Percentiles rank a stretch among this genome's conserved stretches.
These are phyloP conservation scores for Cicer cuneatum DNA, from an alignment of 306 rosid genomes.

Conservation along the genomic window DNA sequence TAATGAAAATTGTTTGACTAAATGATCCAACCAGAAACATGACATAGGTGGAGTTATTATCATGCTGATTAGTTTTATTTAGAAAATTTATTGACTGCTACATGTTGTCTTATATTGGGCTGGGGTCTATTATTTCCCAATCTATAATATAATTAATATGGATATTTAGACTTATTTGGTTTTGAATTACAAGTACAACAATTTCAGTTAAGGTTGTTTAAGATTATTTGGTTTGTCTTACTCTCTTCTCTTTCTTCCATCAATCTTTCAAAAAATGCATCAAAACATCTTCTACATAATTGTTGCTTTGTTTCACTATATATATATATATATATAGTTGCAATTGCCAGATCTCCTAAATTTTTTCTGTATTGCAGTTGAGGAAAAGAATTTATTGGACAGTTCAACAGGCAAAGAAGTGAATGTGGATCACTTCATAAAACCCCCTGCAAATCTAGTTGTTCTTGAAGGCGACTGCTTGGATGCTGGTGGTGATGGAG, in stretches of 20 bases:
- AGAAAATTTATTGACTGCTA: not conserved
- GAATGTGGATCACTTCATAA: slow-evolving; percentile 63
- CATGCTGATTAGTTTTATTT: not conserved
- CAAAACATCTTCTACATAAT: slow-evolving; percentile 26
- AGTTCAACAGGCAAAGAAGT: slow-evolving; percentile 57
- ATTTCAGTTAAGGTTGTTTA: slow-evolving; percentile 11
- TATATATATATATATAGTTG: slow-evolving; percentile 36
- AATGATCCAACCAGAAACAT: slow-evolving; percentile 30
- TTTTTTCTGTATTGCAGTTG: slow-evolving; percentile 63
- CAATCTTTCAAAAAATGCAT: not conserved
- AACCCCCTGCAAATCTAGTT: slow-evolving; percentile 91
- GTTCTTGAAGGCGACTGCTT: slow-evolving; percentile 98
- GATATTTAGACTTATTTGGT: not conserved
- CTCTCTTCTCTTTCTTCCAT: slow-evolving; percentile 9
- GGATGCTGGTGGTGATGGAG: slow-evolving; percentile 80
- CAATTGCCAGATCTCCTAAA: slow-evolving; percentile 37
- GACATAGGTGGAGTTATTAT: not conserved
- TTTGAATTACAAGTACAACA: not conserved
- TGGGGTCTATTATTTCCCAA: not conserved
- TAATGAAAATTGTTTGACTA: not conserved
- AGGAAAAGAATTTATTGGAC: slow-evolving; percentile 72
- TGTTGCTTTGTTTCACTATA: slow-evolving; percentile 36
- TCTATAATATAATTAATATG: not conserved
- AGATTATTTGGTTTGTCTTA: not conserved
- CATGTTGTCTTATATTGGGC: not conserved